phyloP scores from a whole-genome alignment of 2,329 filamentous ascomycete genomes.

The Polytolypa hystricis region DNA sequence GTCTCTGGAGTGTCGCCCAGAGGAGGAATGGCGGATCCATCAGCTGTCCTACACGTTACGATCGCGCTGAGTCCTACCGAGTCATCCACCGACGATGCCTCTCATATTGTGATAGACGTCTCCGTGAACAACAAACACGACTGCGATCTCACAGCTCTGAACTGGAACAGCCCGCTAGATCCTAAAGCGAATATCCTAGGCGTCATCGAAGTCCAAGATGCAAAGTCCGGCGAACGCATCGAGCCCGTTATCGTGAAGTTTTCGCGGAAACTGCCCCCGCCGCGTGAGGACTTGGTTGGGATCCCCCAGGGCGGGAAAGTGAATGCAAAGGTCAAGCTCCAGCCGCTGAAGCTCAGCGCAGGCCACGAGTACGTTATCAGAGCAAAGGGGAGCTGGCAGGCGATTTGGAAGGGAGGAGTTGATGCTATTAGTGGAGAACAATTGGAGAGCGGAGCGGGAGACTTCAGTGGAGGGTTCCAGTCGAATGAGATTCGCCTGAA shows the following conservation, averaged over 20 bases:
- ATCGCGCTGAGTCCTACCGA: slow-evolving; percentile 12
- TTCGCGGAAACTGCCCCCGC: slow-evolving; percentile 22
- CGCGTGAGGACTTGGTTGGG: slow-evolving; percentile 20
- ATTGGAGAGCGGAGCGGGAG: slow-evolving; percentile 13
- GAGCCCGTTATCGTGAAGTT: slow-evolving; percentile 23
- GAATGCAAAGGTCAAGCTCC: slow-evolving; percentile 17
- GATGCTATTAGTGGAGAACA: slow-evolving; percentile 17
- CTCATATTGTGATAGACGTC: slow-evolving; percentile 12
- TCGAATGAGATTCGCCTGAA: slow-evolving; percentile 16
- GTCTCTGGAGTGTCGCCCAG: no score
- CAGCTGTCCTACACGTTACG: slow-evolving; percentile 8
- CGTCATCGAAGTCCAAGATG: slow-evolving; percentile 21
- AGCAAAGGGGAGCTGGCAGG: slow-evolving; percentile 27
- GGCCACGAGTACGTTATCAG: slow-evolving; percentile 24
- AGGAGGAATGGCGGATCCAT: slow-evolving; percentile 4
- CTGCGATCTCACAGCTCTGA: slow-evolving; percentile 23
- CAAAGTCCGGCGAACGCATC: slow-evolving; percentile 13
- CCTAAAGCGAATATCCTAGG: slow-evolving; percentile 20
- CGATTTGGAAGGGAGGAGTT: slow-evolving; percentile 20
- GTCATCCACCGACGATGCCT: slow-evolving; percentile 9
- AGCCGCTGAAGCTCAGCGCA: slow-evolving; percentile 16
- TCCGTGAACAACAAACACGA: slow-evolving; percentile 21
- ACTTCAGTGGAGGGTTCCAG: slow-evolving; percentile 15
- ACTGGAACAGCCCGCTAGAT: slow-evolving; percentile 30
- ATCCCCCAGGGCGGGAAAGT: slow-evolving; percentile 18